Evolutionary conservation across 495 filamentous ascomycete species (phyloP).

Genomic region (Aspergillus incahuasiensis): DNA sequence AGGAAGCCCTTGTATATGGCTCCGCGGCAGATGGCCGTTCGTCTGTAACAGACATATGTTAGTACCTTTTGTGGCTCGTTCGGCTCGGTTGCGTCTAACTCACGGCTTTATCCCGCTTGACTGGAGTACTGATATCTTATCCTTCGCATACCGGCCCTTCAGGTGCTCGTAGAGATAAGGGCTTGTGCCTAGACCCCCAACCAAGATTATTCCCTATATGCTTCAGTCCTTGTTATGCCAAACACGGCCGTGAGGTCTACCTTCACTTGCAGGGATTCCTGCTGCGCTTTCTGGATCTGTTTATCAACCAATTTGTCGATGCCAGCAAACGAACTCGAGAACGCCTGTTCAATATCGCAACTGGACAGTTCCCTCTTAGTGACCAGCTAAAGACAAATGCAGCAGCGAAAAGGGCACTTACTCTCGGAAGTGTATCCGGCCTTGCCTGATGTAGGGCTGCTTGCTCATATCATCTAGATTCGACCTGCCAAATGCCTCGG

Average conservation of each 20-base stretch:
- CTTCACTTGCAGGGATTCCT: not conserved
- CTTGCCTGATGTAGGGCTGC: constrained; percentile 4
- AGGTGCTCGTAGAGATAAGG: constrained; percentile 7
- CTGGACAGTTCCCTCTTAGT: not conserved
- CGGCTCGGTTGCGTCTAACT: not conserved
- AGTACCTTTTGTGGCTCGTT: not conserved
- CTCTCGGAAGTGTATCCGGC: constrained; percentile 6
- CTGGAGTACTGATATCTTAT: constrained; percentile 1
- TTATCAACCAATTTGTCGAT: not conserved
- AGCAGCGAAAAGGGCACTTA: not conserved
- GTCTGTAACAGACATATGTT: not conserved
- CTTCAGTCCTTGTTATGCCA: not conserved
- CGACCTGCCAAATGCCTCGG: constrained; percentile 8
- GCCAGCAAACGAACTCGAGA: constrained; percentile 1
- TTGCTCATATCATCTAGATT: constrained; percentile 4
- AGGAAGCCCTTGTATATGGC: constrained; percentile 9
- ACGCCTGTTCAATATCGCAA: constrained; percentile 6
- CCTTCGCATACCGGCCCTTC: not conserved
- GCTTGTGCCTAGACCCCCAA: constrained; percentile 6
- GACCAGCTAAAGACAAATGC: not conserved
- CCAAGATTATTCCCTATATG: constrained; percentile 8
- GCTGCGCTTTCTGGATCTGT: constrained; percentile 3
- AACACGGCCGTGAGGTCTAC: not conserved
- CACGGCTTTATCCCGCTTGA: constrained; percentile 8
- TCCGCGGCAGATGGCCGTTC: constrained; percentile 4